Conservation (phyloP, 176 grass and related monocot species). For the Coix lacrymajobi region DNA sequence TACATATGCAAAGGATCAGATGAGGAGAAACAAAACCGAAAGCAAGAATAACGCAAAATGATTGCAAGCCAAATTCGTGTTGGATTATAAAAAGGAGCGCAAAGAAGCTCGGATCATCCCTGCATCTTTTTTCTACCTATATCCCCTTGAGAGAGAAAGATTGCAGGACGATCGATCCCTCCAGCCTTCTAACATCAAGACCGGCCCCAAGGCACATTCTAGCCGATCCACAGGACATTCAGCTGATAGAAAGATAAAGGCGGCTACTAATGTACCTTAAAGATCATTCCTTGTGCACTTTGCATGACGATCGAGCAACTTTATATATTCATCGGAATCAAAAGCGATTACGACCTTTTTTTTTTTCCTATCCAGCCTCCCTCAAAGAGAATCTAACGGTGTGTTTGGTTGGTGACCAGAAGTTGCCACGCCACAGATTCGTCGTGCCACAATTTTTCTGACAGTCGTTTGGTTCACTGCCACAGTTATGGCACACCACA, state of each 20-base stretch:
- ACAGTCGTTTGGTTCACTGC: no score
- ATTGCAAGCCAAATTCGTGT: conserved; percentile 24
- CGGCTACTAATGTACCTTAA: conserved; percentile 44
- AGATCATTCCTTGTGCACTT: conserved; percentile 54
- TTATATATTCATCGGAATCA: conserved; percentile 59
- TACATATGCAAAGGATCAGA: conserved; percentile 47
- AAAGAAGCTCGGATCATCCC: conserved; percentile 21
- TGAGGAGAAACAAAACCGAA: conserved; percentile 8
- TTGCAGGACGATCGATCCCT: conserved; percentile 24
- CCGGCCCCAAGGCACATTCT: conserved; percentile 59
- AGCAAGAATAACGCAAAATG: conserved; percentile 18
- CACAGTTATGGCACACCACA: no score
- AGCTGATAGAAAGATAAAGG: conserved; percentile 60
- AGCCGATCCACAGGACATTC: conserved; percentile 35
- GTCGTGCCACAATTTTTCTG: no score
- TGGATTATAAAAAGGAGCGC: neutral
- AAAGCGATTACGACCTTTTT: conserved; percentile 34
- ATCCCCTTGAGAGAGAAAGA: conserved; percentile 34
- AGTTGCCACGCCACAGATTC: no score
- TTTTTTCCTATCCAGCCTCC: neutral
- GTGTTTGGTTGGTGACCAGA: no score
- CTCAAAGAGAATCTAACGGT: conserved; percentile 30
- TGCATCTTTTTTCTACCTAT: conserved; percentile 27
- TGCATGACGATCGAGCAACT: conserved; percentile 22
- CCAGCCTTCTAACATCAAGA: conserved; percentile 34